Evolutionary conservation across 2,329 filamentous ascomycete genomes (phyloP), one percentile per base, ranked within the genome.

Genomic region (Lecanoromycetidae sp.): DNA sequence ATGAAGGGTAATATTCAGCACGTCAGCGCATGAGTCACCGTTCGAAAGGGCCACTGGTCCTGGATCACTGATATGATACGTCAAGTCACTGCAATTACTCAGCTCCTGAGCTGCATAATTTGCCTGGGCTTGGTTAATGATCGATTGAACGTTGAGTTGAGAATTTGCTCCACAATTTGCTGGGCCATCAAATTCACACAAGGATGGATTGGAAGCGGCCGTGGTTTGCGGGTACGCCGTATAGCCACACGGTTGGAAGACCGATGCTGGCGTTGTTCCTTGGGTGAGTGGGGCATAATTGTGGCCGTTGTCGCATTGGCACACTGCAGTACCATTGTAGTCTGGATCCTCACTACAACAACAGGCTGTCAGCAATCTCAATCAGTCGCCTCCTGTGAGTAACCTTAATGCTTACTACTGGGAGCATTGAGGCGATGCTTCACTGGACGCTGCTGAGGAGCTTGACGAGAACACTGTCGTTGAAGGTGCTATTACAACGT

Each of bases 1-100:
- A 23, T 41, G 45, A n/a, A 44, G 42, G 6, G 48, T 50, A 5
- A 50, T 29, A 20, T 50, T 50, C 15, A 50, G 48, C 6, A 50
- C 48, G 7, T 39, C 36, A 20, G n/a, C 19, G 19, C 36, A 39
- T 15, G 7, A 9, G 23, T 39, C 19, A 17, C 36, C 36, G 4
- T 23, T 15, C 8, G n/a, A 20, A 6, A 23, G n/a, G 13, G 36
- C 36, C 20, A 23, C 36, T 23, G 36, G 36, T 12, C 36, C 36
- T 9, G 36, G 36, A 17, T 39, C 19, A 23, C 36, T 12, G 23
- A 23, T 13, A 3, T 39, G 36, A 39, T 23, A 39, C 6, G 19
- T 23, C 20, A 39, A 19, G 17, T 39, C 19, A 20, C 20, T 39
- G n/a, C 36, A 39, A 26, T 39, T 39, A 2, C 20, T 13, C 2